Base-by-base conservation (phyloP, 108 stramenopile species). In the Cyclotella baltica region DNA sequence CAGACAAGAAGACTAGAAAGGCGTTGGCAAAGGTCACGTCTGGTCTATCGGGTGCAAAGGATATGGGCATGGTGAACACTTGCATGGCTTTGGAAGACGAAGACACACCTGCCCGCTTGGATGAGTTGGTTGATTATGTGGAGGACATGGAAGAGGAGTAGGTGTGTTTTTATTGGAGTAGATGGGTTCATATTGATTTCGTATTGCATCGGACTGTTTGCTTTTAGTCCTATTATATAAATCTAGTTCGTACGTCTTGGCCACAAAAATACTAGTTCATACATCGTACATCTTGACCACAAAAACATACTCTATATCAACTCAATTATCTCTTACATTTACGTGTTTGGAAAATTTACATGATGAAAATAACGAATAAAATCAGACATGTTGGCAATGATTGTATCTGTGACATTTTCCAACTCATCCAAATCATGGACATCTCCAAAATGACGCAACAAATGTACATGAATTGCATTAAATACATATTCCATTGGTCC, bases 401-500 rank as follows among this genome's bases (percentile, higher is more conserved):
- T 61, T 33, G 15, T 43, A 36, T 72, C 58, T 15, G 56, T 22
- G 15, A 22, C 37, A 30, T 72, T 72, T 4, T 40, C 71, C 71
- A 72, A 46, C 58, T 61, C 71, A 61, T 25, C 59, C 23, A 72
- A 46, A 23, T 61, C 58, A 47, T 61, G 1, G 25, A 72, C 56
- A 16, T 27, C 22, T 15, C 71, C 2, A 61, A 61, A 72, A 31
- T 72, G 38, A 37, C 2, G 23, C 43, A 72, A 33, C 40, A 72
- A 20, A 61, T 30, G 23, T 25, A 34, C 35, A 23, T 66, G 73
- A 16, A 75, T 52, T 36, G 73, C 53, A 53, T 75, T 75, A 33
- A 75, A 75, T 35, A 66, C 38, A 52, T 75, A 75, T 40, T 75
- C 73, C 64, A 75, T 75, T 23, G 64, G 73, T 38, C 73, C 73